Evolutionary conservation across 176 grass and related monocot species (phyloP), one percentile per base, ranked within the genome.

Genomic region (Eremochloa ophiuroides): DNA sequence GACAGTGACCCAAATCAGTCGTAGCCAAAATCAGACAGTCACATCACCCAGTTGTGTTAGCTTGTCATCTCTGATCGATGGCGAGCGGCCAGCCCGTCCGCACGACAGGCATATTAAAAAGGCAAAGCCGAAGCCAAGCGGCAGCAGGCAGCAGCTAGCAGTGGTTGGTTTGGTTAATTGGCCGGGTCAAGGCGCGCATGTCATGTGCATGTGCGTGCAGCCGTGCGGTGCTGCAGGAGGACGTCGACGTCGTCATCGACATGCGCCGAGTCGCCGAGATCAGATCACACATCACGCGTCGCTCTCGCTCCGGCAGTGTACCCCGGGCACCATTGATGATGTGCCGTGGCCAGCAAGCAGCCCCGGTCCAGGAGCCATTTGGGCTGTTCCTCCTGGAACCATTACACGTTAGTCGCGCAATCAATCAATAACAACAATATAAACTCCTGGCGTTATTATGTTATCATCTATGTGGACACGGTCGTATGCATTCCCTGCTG

Each of bases 261-360:
- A 86, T 82, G 74, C 73, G 16, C 30, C 43, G 22, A 56, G 9
- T n/a, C n/a, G n/a, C n/a, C n/a, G 39, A 10, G 51, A 23, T 23
- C 51, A 51, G 17, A 48, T 51, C 48, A 22, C 50, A 8, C 15
- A 28, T 78, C 65, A 71, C 66, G n/a, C n/a, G n/a, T n/a, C n/a
- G n/a, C n/a, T n/a, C n/a, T n/a, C 82, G 58, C 29, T 65, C 73
- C 61, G 35, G 26, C 28, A 15, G 55, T 9, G 68, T 73, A 34
- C 78, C 48, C 29, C 30, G 78, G 71, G 10, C 53, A 29, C 17
- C 81, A 64, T 76, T 40, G 48, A 75, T n/a, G n/a, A n/a, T 66
- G 74, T 35, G 67, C 46, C 74, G 74, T 10, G 23, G 72, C 86
- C 80, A n/a, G n/a, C n/a, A n/a, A n/a, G 60, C 61, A 26, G 17